A percentile compares a stretch with the other conserved stretches of the same genome.
Conservation (phyloP, 73 alveolate genomes). For the Stentor coeruleus region DNA sequence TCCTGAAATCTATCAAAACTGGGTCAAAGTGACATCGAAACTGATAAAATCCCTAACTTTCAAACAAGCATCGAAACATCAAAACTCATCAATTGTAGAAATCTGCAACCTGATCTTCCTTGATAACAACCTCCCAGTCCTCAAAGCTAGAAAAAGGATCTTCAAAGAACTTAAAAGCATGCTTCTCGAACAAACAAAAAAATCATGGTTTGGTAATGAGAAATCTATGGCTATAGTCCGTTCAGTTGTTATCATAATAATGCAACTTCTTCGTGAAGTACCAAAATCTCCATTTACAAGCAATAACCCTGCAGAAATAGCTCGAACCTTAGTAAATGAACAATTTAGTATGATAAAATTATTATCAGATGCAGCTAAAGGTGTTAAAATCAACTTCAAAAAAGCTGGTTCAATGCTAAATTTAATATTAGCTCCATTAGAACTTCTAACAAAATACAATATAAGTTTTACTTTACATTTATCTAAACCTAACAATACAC, state of each 20-base stretch:
- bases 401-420: slow-evolving; percentile 22
- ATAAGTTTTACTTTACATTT: slow-evolving; percentile 1
- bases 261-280: slow-evolving; percentile 5
- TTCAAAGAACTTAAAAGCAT: slow-evolving; percentile 14
- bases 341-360: neutral
- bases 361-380: neutral
- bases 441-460: neutral
- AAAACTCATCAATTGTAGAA: neutral
- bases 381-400: neutral
- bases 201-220: slow-evolving; percentile 11
- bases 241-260: neutral
- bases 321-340: neutral
- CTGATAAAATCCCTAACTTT: slow-evolving; percentile 1
- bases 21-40: slow-evolving; percentile 4
- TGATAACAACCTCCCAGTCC: neutral
- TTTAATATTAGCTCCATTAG: neutral
- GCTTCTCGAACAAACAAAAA: slow-evolving; percentile 1
- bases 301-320: slow-evolving; percentile 27
- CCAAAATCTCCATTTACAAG: slow-evolving; percentile 19
- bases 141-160: slow-evolving; percentile 15
- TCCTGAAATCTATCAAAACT: neutral
- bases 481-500: too few relatives aligned
- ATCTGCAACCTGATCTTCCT: neutral
- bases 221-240: neutral
- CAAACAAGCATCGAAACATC: neutral